Evolutionary conservation across 208 protist genomes (phyloP).

Genomic region (Kentomonas sorsogonicus): DNA sequence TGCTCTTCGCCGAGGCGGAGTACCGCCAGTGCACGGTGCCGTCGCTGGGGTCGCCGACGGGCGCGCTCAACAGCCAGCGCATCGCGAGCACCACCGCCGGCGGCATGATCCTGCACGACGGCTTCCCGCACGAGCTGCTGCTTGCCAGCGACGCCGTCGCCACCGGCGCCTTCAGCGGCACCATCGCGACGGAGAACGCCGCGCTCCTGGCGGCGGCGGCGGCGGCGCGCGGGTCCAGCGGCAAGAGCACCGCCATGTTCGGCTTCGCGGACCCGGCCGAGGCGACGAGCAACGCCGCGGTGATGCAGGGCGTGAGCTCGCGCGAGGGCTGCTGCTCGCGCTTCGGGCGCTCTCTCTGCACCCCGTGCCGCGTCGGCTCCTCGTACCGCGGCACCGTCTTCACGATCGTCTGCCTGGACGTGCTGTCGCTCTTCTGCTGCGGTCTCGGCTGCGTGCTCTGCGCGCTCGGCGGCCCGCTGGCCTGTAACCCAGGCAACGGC

Average conservation of each 20-base stretch:
- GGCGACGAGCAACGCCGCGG: too few relatives aligned
- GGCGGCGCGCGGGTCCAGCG: not conserved
- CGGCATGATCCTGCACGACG: too few relatives aligned
- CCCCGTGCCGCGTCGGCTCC: too few relatives aligned
- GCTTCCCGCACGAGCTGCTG: too few relatives aligned
- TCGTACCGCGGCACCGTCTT: constrained; percentile 3
- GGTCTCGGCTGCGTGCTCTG: constrained; percentile 22
- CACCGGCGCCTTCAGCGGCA: not conserved
- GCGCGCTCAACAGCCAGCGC: too few relatives aligned
- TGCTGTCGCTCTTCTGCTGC: constrained; percentile 32
- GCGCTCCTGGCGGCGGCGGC: not conserved
- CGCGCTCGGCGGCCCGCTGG: too few relatives aligned
- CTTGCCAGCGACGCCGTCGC: too few relatives aligned
- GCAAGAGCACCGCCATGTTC: not conserved
- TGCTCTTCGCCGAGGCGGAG: constrained; percentile 44
- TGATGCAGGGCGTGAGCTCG: too few relatives aligned
- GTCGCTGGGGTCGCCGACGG: not conserved
- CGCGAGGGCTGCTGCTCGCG: too few relatives aligned
- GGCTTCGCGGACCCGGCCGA: not conserved
- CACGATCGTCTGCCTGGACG: constrained; percentile 36
- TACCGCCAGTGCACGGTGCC: constrained; percentile 15
- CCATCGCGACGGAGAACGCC: not conserved
- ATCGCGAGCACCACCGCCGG: too few relatives aligned
- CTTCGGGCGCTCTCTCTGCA: too few relatives aligned
- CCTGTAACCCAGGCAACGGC: too few relatives aligned